A percentile compares a stretch with the other conserved stretches of the same genome.
Conservation (phyloP, 75 land plant genomes). For the Gnetum montanum region DNA sequence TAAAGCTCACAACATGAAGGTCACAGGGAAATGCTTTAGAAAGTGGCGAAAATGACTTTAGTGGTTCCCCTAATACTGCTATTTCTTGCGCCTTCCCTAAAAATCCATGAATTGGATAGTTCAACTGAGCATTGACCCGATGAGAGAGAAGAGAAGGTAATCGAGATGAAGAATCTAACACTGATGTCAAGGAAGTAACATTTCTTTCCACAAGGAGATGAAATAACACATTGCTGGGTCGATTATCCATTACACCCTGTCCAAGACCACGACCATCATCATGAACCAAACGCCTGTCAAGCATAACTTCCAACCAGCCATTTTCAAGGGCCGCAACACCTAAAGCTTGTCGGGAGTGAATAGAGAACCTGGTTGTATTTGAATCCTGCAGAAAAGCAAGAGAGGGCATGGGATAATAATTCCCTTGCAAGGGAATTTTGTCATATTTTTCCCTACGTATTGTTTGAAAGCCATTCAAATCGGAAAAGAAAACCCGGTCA, state of each 20-base stretch:
- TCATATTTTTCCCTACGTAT: slow-evolving; percentile 88
- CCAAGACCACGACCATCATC: slow-evolving; percentile 97
- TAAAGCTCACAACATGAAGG: slow-evolving; percentile 74
- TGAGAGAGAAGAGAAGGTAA: slow-evolving; percentile 87
- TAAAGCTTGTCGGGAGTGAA: slow-evolving; percentile 86
- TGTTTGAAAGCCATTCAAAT: slow-evolving; percentile 94
- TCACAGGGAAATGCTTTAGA: slow-evolving; percentile 79
- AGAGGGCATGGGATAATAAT: slow-evolving; percentile 99
- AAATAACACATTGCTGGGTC: slow-evolving; percentile 70
- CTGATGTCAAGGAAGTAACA: slow-evolving; percentile 26
- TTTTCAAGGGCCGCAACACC: slow-evolving; percentile 79
- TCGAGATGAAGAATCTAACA: slow-evolving; percentile 13
- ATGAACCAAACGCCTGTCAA: slow-evolving; percentile 67
- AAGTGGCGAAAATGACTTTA: slow-evolving; percentile 41
- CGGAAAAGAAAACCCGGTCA: slow-evolving; percentile 64
- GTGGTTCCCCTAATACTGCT: slow-evolving; percentile 15
- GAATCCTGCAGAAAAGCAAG: slow-evolving; percentile 88
- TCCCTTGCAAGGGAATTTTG: slow-evolving; percentile 98
- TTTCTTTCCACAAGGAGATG: slow-evolving; percentile 73
- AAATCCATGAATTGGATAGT: slow-evolving; percentile 82
- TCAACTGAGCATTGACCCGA: slow-evolving; percentile 59
- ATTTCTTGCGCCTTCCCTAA: slow-evolving; percentile 38
- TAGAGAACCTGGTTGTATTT: slow-evolving; percentile 63
- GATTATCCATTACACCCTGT: slow-evolving; percentile 96
- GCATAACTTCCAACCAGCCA: slow-evolving; percentile 93